Evolutionary conservation across 345 rosid species (phyloP).

Genomic region (Melaleuca alternifolia): DNA sequence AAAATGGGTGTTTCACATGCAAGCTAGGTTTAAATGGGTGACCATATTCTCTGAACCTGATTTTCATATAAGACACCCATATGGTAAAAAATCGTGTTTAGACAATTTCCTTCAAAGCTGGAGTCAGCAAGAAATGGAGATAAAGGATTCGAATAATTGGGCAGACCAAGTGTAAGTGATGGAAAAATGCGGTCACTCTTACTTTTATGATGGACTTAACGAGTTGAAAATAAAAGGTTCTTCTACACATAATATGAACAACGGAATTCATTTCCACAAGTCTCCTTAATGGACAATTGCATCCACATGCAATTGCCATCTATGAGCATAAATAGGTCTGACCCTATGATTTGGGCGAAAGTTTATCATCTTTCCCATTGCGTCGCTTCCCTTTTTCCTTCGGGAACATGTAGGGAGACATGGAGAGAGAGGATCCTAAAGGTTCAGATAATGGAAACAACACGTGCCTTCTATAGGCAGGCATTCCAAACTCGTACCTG

Average conservation of each 20-base stretch:
- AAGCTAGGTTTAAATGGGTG: not conserved
- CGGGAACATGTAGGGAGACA: too few species aligned
- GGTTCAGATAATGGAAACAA: not conserved
- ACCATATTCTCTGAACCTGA: not conserved
- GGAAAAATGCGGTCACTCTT: too few species aligned
- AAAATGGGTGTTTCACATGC: not conserved
- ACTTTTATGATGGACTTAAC: not conserved
- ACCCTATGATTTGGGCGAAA: not conserved
- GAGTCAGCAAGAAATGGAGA: not conserved
- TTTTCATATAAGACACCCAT: not conserved
- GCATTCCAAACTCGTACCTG: constrained; percentile 1
- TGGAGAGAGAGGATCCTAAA: not conserved
- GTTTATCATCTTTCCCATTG: not conserved
- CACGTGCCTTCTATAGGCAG: not conserved
- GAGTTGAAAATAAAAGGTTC: not conserved
- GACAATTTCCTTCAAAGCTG: not conserved
- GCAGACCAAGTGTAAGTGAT: not conserved
- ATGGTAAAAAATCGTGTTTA: not conserved
- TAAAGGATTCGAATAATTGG: not conserved
- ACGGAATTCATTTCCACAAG: not conserved
- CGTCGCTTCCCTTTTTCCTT: not conserved
- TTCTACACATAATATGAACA: not conserved
- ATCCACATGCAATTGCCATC: not conserved
- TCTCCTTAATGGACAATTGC: not conserved
- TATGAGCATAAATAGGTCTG: not conserved